Conservation (phyloP, 257 asterid species). For the Penstemon newberryi region DNA sequence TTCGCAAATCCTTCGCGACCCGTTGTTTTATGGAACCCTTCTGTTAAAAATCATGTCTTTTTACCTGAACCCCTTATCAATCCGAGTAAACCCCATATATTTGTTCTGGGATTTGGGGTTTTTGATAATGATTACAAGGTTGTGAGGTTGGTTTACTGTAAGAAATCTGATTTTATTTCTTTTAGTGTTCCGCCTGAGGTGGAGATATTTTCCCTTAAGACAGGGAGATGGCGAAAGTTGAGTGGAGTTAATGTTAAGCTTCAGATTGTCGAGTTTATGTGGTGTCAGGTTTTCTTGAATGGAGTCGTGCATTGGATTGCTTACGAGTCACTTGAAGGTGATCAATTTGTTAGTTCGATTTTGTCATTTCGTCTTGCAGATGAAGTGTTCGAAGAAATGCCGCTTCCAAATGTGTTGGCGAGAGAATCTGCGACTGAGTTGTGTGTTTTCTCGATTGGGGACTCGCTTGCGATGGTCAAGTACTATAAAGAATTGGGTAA, state of each 20-base stretch:
- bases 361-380: constrained; percentile 39
- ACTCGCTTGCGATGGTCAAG: constrained; percentile 40
- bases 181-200: constrained; percentile 37
- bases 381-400: constrained; percentile 47
- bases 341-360: constrained; percentile 29
- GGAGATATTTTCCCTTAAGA: constrained; percentile 43
- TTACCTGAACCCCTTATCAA: constrained; percentile 39
- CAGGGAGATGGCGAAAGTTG: constrained; percentile 47
- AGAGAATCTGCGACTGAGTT: constrained; percentile 23
- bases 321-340: constrained; percentile 19
- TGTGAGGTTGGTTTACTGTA: constrained; percentile 52
- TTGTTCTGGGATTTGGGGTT: constrained; percentile 53
- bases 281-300: constrained; percentile 42
- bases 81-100: constrained; percentile 30
- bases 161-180: constrained; percentile 16
- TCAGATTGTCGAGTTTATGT: constrained; percentile 34
- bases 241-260: constrained; percentile 21
- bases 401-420: constrained; percentile 44
- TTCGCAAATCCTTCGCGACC: constrained; percentile 25
- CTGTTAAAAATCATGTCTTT: constrained; percentile 33
- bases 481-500: constrained; percentile 18
- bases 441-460: constrained; percentile 27
- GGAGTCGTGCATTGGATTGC: constrained; percentile 59
- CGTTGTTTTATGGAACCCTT: constrained; percentile 56
- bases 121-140: constrained; percentile 45